Evolutionary conservation across 352 stramenopile species (phyloP), one percentile per base, ranked within the genome.

Genomic region (Peronosclerospora sorghi): DNA sequence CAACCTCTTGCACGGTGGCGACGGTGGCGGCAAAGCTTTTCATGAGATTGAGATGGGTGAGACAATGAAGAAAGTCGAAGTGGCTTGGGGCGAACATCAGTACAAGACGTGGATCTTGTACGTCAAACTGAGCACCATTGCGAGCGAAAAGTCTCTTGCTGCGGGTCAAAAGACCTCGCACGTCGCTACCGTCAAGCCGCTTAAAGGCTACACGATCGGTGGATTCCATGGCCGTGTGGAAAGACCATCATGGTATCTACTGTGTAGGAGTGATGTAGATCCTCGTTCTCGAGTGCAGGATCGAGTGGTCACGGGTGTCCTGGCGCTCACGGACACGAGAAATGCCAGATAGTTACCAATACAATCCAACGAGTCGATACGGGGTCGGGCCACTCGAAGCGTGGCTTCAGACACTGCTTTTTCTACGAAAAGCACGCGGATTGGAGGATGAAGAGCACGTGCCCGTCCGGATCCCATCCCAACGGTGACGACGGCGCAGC

Each of bases 401-500:
- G 18, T 5, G 0, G 47, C 35, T 4, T 1, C 1, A 0, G 56
- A 57, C 23, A 57, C 17, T 18, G 51, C 51, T 3, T 65, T 51
- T n/a, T 66, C 62, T 48, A 42, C 50, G 20, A 62, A 62, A 23
- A 64, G 20, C 12, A 18, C 54, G 12, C n/a, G n/a, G n/a, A n/a
- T n/a, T n/a, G n/a, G n/a, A n/a, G n/a, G n/a, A n/a, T n/a, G n/a
- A n/a, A n/a, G n/a, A n/a, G 48, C 1, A 38, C 45, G 8, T 78
- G 67, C 34, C 60, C 62, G 8, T 40, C 46, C 0, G 66, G 69
- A 17, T 82, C 69, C 39, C 56, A 68, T 30, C 64, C 56, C 24
- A 49, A 75, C 35, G 65, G 71, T 1, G 39, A 67, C 34, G 54
- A 56, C 4, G 79, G 69, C 36, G 54, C 68, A 38, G 56, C 64